These are phyloP conservation scores for Cadophora luteo-olivacea DNA, from an alignment of 2,329 filamentous ascomycete genomes.

Conservation along the genomic window DNA sequence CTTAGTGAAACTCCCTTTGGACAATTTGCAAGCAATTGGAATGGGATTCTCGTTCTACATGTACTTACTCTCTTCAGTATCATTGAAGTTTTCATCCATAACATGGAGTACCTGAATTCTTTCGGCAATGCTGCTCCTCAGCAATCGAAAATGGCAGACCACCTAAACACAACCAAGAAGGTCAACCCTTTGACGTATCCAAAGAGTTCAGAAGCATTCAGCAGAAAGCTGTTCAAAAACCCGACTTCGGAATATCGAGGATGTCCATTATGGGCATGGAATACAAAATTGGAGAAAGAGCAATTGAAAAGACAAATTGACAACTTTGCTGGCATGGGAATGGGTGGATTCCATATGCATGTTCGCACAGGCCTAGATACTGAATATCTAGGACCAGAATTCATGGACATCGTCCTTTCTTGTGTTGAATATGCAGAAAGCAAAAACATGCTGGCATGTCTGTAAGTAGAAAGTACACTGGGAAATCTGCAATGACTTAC, in stretches of 20 bases:
- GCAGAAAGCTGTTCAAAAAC: constrained; percentile 39
- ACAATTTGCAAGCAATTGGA: not conserved
- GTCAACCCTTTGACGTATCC: constrained; percentile 44
- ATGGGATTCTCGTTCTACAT: not conserved
- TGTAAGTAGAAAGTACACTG: constrained; percentile 32
- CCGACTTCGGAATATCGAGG: constrained; percentile 45
- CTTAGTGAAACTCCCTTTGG: constrained; percentile 2
- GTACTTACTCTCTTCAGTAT: not conserved
- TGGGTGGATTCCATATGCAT: constrained; percentile 45
- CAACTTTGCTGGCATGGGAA: constrained; percentile 43
- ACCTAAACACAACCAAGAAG: constrained; percentile 16
- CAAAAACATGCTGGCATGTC: constrained; percentile 45
- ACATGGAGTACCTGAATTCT: constrained; percentile 31
- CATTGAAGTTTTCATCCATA: not conserved
- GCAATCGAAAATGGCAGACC: constrained; percentile 18
- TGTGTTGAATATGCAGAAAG: constrained; percentile 45
- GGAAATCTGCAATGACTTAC: not conserved
- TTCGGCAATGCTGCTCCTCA: constrained; percentile 16
- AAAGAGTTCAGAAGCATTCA: constrained; percentile 39
- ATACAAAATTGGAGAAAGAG: constrained; percentile 40
- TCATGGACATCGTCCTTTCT: constrained; percentile 41
- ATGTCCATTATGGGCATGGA: constrained; percentile 45
- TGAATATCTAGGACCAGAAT: constrained; percentile 44
- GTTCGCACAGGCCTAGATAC: constrained; percentile 45
- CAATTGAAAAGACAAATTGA: constrained; percentile 44